These are phyloP conservation scores for Polysphondylium violaceum DNA, from an alignment of 78 protist species.

Conservation along the genomic window DNA sequence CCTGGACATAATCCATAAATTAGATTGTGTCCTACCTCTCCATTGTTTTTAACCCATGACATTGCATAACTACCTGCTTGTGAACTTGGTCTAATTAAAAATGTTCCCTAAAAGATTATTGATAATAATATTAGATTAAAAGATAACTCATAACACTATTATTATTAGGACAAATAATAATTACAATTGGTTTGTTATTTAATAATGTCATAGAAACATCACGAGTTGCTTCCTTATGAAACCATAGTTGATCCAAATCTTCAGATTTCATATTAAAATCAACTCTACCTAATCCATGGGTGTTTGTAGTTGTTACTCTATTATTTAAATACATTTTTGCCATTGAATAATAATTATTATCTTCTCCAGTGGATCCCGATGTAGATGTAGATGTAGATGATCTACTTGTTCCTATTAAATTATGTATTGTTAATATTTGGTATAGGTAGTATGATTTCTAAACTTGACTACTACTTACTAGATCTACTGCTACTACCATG, in stretches of 20 bases:
- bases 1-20: conserved; percentile 80
- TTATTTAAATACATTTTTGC: conserved; percentile 73
- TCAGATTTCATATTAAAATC: conserved; percentile 76
- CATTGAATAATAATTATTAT: conserved; percentile 29
- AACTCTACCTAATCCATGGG: conserved; percentile 65
- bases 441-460: no score
- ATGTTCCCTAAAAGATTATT: conserved; percentile 46
- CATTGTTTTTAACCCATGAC: conserved; percentile 69
- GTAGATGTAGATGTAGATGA: not conserved
- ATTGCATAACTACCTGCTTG: conserved; percentile 80
- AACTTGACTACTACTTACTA: no score
- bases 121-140: not conserved
- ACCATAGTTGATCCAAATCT: conserved; percentile 71
- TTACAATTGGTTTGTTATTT: conserved; percentile 57
- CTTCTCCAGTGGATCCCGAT: not conserved
- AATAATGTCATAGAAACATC: conserved; percentile 66
- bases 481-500: no score
- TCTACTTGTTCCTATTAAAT: conserved; percentile 6
- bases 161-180: not conserved
- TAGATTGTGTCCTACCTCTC: conserved; percentile 69
- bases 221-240: conserved; percentile 75
- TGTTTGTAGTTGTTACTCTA: not conserved
- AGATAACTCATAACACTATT: not conserved
- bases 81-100: conserved; percentile 79
- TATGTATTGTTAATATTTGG: no score